Percentiles rank a stretch among this genome's conserved stretches.
These are phyloP conservation scores for Boletus vermiculosoides DNA, from an alignment of 768 basidiomycete genomes.

Conservation along the genomic window DNA sequence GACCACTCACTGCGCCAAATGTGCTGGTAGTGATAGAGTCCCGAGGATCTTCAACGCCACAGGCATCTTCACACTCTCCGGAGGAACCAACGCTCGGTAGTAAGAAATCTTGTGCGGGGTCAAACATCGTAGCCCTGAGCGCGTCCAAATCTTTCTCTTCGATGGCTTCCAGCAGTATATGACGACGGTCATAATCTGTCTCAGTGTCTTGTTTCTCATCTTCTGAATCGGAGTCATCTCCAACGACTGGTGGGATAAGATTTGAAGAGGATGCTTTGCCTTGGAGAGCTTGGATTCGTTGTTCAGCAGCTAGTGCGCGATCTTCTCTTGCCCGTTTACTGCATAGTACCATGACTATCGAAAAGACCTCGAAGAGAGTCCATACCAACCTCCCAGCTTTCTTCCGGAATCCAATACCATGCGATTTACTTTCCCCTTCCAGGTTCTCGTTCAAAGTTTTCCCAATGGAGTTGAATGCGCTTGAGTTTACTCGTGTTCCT, in stretches of 20 bases:
- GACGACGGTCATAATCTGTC: conserved; percentile 50
- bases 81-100: conserved; percentile 29
- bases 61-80: conserved; percentile 1
- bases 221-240: conserved; percentile 35
- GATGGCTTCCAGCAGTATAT: conserved; percentile 48
- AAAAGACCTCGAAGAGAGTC: neutral
- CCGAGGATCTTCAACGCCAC: neutral
- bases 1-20: neutral
- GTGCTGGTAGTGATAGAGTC: neutral
- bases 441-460: conserved; percentile 45
- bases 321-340: conserved; percentile 82
- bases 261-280: conserved; percentile 17
- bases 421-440: conserved; percentile 36
- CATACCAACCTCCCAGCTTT: conserved; percentile 57
- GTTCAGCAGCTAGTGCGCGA: conserved; percentile 72
- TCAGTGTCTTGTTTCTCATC: conserved; percentile 44
- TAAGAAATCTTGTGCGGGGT: conserved; percentile 52
- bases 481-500: conserved; percentile 63
- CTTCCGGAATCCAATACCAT: conserved; percentile 68
- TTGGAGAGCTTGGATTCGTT: conserved; percentile 50
- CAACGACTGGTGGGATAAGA: conserved; percentile 19
- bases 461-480: conserved; percentile 60
- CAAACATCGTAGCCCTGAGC: conserved; percentile 43
- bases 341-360: conserved; percentile 1
- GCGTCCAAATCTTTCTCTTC: conserved; percentile 42